Base-by-base conservation (phyloP, 352 stramenopile genomes). In the Pythium biforme region DNA sequence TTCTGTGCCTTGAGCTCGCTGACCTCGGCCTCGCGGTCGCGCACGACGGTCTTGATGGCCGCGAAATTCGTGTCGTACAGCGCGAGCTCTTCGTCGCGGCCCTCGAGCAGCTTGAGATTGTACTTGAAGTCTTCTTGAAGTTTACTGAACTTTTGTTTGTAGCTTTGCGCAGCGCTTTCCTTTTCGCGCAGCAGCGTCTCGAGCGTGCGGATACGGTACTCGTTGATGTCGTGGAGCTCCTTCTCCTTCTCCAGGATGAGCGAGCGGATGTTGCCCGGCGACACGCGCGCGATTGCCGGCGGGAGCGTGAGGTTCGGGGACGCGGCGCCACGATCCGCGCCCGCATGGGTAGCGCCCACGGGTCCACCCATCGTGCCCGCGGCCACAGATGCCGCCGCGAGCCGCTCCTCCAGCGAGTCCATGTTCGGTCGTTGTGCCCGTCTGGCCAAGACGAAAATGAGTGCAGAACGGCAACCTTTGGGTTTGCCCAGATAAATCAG, bases 91-190 rank as follows among this genome's bases (percentile, higher is more conserved):
- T 94, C 87, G 62, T 97, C 90, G 33, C 90, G 82, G n/a, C 88
- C 89, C 58, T 95, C 90, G 11, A 97, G 73, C 10, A 97, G 70
- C 75, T 94, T 94, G 45, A 97, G 73, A 63, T 97, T 97, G 76
- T 97, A 97, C 67, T 95, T 91, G 79, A 97, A 97, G 69, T 97
- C 90, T 55, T 97, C 89, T 62, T 95, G 88, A 26, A 97, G 70
- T 62, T 96, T 96, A 60, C 55, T 72, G 19, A 96, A 84, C 68
- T 89, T 84, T 55, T 88, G 73, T 68, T 88, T 92, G 66, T 85
- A 83, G 11, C 69, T 63, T 8, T 66, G 69, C 23, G 64, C 69
- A 1, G 57, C 57, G 37, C 39, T 70, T 34, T 79, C 86, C 52
- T 94, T 92, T 66, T 96, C 86, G 25, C 82, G 79, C 29, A 94